phyloP scores from a whole-genome alignment of 768 basidiomycete species.

The Boletus coccyginus region DNA sequence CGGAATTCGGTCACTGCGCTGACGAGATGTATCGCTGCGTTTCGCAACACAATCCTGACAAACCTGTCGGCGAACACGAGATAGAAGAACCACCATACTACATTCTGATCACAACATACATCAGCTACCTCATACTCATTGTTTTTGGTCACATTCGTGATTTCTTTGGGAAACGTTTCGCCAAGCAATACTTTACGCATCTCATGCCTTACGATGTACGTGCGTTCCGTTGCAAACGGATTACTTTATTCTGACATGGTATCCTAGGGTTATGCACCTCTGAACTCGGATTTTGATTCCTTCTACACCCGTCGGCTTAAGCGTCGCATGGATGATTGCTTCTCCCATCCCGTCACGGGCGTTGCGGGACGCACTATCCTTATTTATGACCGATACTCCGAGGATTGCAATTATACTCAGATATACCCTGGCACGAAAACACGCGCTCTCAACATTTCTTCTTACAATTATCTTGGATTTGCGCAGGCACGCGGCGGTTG shows the following conservation, averaged over 20 bases:
- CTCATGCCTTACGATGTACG: conserved; percentile 82
- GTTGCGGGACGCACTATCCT: conserved; percentile 93
- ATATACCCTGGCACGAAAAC: conserved; percentile 75
- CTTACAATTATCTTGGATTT: conserved; percentile 99
- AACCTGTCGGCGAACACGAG: conserved; percentile 49
- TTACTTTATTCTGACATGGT: conserved; percentile 3
- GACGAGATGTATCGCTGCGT: conserved; percentile 71
- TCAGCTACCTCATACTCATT: conserved; percentile 92
- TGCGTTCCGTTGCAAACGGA: conserved; percentile 10
- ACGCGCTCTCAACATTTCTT: conserved; percentile 93
- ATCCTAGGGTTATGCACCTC: conserved; percentile 88
- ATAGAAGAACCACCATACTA: conserved; percentile 92
- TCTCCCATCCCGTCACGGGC: conserved; percentile 88
- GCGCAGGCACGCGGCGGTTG: conserved; percentile 91
- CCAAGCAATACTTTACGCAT: conserved; percentile 68
- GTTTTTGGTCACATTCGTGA: conserved; percentile 90
- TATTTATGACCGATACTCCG: conserved; percentile 78
- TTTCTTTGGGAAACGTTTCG: conserved; percentile 87
- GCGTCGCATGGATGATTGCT: conserved; percentile 92
- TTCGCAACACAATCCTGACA: conserved; percentile 52
- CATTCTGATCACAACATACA: conserved; percentile 86
- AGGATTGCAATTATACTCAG: conserved; percentile 79
- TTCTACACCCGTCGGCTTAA: conserved; percentile 98
- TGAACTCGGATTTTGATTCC: conserved; percentile 98
- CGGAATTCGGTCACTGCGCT: conserved; percentile 91